Conservation (phyloP, 768 basidiomycete genomes). For the Boletus edulis region DNA sequence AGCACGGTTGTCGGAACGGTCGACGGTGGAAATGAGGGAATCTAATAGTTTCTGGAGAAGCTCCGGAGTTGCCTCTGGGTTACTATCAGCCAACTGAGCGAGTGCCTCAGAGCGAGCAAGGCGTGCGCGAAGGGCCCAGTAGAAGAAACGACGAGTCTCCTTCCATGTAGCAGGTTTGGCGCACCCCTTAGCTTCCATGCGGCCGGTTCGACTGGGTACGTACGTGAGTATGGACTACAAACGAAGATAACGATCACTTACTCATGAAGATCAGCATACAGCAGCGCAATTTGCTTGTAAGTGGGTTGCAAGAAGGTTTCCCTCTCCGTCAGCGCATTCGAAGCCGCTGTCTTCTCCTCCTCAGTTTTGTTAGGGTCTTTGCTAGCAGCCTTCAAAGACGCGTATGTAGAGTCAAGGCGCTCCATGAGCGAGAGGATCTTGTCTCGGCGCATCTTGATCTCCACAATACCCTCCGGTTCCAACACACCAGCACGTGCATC, state of each 20-base stretch:
- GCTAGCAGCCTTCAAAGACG: conserved; percentile 74
- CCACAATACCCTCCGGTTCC: conserved; percentile 96
- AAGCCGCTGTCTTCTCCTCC: conserved; percentile 72
- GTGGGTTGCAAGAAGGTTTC: conserved; percentile 83
- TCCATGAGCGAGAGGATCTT: conserved; percentile 92
- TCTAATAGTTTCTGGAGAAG: conserved; percentile 66
- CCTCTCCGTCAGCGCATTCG: conserved; percentile 65
- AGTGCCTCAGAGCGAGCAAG: conserved; percentile 67
- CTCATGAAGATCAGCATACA: conserved; percentile 98
- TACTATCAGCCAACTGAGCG: conserved; percentile 61
- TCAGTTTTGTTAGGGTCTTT: conserved; percentile 69
- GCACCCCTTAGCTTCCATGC: conserved; percentile 98
- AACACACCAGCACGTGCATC: conserved; percentile 95
- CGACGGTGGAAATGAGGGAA: conserved; percentile 54
- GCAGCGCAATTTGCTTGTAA: conserved; percentile 89
- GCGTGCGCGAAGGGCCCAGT: conserved; percentile 89
- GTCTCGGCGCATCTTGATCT: conserved; percentile 97
- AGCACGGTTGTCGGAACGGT: conserved; percentile 51
- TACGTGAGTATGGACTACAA: conserved; percentile 3
- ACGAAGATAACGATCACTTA: conserved; percentile 39
- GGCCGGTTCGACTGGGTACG: conserved; percentile 75
- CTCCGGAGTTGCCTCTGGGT: conserved; percentile 65
- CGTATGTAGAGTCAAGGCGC: conserved; percentile 83
- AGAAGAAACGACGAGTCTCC: conserved; percentile 85
- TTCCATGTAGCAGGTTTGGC: conserved; percentile 87